phyloP scores from a whole-genome alignment of 2,329 filamentous ascomycete species.

The Hypocreales sp. region DNA sequence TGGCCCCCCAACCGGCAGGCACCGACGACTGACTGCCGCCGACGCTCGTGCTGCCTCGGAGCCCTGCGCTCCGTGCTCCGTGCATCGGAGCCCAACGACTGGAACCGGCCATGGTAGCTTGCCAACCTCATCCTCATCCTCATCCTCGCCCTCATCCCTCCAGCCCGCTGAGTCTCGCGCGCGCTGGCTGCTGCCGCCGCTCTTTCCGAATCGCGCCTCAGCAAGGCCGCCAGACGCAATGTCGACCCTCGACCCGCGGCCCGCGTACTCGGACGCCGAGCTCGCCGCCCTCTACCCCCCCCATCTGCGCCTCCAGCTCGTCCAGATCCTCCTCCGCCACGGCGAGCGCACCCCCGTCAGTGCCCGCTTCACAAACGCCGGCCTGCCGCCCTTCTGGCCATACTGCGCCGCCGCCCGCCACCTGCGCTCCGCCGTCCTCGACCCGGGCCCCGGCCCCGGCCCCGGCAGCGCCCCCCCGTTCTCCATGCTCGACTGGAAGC shows the following conservation, averaged over 20 bases:
- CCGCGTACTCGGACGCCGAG: slow-evolving; percentile 68
- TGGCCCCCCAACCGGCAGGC: no score
- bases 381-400: slow-evolving; percentile 62
- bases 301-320: slow-evolving; percentile 67
- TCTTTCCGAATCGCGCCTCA: no score
- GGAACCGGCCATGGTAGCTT: no score
- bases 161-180: no score
- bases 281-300: slow-evolving; percentile 68
- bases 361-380: slow-evolving; percentile 71
- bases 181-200: no score
- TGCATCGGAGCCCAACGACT: no score
- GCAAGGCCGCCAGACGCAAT: slow-evolving; percentile 29
- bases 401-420: slow-evolving; percentile 71
- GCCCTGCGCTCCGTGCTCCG: no score
- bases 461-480: slow-evolving; percentile 17
- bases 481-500: slow-evolving; percentile 41
- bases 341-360: slow-evolving; percentile 74
- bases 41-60: no score
- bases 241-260: slow-evolving; percentile 61
- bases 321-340: slow-evolving; percentile 74
- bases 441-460: slow-evolving; percentile 18
- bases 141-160: no score
- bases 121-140: no score
- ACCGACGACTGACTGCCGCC: no score
- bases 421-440: slow-evolving; percentile 39